phyloP scores from a whole-genome alignment of 208 protist species.

The Acanthamoeba pearcei region DNA sequence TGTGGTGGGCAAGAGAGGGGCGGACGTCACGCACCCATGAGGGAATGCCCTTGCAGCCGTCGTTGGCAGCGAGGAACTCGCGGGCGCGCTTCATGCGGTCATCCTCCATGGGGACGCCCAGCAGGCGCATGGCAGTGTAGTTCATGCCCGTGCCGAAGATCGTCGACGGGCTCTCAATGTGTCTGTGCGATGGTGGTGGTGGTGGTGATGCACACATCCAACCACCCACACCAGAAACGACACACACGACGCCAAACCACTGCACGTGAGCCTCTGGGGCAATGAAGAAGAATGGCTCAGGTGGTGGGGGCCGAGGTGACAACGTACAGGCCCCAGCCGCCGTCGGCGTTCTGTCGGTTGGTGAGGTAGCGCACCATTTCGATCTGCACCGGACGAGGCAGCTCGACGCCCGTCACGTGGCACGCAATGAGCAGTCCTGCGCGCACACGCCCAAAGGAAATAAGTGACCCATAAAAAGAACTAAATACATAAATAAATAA shows the following conservation, averaged over 20 bases:
- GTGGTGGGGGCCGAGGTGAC: neutral
- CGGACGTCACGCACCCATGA: constrained; percentile 89
- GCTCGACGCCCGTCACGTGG: constrained; percentile 89
- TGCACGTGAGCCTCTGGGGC: too few species aligned
- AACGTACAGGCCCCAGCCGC: constrained; percentile 95
- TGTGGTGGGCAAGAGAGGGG: neutral
- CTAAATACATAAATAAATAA: constrained; percentile 77
- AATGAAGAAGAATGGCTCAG: too few species aligned
- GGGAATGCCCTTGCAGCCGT: constrained; percentile 93
- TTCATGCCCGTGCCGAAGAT: constrained; percentile 97
- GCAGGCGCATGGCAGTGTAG: constrained; percentile 96
- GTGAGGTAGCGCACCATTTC: constrained; percentile 96
- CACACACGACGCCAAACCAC: neutral
- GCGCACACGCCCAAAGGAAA: too few species aligned
- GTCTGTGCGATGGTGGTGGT: constrained; percentile 72
- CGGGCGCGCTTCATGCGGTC: constrained; percentile 86
- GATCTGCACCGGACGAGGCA: constrained; percentile 84
- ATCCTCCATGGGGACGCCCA: constrained; percentile 93
- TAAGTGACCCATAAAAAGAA: too few species aligned
- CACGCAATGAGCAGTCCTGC: constrained; percentile 94
- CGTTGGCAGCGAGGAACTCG: constrained; percentile 91
- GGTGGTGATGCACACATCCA: neutral
- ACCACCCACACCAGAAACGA: neutral
- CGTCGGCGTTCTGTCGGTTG: constrained; percentile 96
- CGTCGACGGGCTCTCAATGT: constrained; percentile 96